Base-by-base conservation (phyloP, 306 rosid species). In the Quercus engelmannii region DNA sequence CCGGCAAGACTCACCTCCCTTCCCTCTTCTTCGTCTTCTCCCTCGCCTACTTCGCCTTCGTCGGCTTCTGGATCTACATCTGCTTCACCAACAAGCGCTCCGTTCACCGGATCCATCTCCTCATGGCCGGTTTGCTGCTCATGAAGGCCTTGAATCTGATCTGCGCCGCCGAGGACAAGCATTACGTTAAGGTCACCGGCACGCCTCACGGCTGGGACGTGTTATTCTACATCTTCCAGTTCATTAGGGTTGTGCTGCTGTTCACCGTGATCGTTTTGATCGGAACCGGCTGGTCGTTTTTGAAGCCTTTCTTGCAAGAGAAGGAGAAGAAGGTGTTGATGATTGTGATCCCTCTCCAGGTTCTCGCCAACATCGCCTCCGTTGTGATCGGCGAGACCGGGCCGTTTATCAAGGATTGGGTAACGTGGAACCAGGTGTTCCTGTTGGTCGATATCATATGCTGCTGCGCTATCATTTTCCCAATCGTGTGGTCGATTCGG, bases 171-270 rank as follows among this genome's bases (percentile, higher is more conserved):
- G 97, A 93, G 97, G 97, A 93, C 77, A 88, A 88, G 71, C 97
- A 93, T 69, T 91, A 84, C 62, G 90, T 94, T 4, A 94, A 94
- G 73, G 91, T 78, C 79, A 88, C 95, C 1, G 99, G 99, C 4
- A 88, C 95, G 1, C 93, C 99, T 0, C 99, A 94, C 35, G 99
- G 99, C 0, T 92, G 99, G 98, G 97, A 94, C 41, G 95, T 94
- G 1, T 26, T 94, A 85, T 94, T 94, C 78, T 94, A 94, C 43
- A 94, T 94, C 14, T 94, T 94, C 33, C 97, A 94, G 85, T 92
- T 91, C n/a, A 88, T 94, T 23, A 91, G 97, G 18, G 97, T 91
- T 18, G 87, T 92, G 64, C 76, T 93, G 71, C 86, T 93, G 12
- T 92, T 94, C 76, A 94, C 95, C 0, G 97, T 94, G 4, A 94